Evolutionary conservation across 2,329 filamentous ascomycete genomes (phyloP).

Genomic region (Fusarium abutilonis): DNA sequence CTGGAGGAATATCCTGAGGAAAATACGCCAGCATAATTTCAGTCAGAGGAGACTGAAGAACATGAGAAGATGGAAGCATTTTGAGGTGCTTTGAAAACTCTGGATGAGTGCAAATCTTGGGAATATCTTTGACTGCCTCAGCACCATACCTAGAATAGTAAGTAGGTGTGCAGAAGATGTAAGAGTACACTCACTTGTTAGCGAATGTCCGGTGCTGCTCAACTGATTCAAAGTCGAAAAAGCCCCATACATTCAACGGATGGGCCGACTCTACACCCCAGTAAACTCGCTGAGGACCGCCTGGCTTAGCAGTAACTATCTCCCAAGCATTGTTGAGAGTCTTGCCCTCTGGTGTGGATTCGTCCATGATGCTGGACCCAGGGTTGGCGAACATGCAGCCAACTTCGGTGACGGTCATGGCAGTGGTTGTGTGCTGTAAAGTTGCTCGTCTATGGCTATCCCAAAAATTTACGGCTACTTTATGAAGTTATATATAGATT

Average conservation of each 20-base stretch:
- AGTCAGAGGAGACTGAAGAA: background rate
- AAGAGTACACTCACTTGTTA: background rate
- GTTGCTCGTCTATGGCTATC: background rate
- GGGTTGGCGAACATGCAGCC: conserved; percentile 20
- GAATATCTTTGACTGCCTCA: conserved; percentile 18
- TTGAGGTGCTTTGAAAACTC: conserved; percentile 22
- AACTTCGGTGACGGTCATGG: conserved; percentile 20
- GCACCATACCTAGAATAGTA: background rate
- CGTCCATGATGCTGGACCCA: conserved; percentile 10
- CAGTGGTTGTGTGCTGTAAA: background rate
- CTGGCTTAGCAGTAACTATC: background rate
- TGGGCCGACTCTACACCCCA: conserved; percentile 14
- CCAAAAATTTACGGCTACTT: background rate
- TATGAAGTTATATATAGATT: background rate
- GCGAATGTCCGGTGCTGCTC: conserved; percentile 18
- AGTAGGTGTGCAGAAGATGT: background rate
- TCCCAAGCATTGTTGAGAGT: conserved; percentile 5
- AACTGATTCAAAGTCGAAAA: conserved; percentile 25
- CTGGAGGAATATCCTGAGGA: background rate
- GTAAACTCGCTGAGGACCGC: conserved; percentile 8
- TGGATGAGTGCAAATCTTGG: conserved; percentile 19
- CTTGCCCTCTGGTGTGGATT: conserved; percentile 2
- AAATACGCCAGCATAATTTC: conserved; percentile 15
- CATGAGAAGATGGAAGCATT: conserved; percentile 11
- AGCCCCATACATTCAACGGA: conserved; percentile 10